Percentiles rank a stretch among this genome's conserved stretches.
Evolutionary conservation across 441 rosid genomes (phyloP).

Genomic region (Erysimum cheiri): DNA sequence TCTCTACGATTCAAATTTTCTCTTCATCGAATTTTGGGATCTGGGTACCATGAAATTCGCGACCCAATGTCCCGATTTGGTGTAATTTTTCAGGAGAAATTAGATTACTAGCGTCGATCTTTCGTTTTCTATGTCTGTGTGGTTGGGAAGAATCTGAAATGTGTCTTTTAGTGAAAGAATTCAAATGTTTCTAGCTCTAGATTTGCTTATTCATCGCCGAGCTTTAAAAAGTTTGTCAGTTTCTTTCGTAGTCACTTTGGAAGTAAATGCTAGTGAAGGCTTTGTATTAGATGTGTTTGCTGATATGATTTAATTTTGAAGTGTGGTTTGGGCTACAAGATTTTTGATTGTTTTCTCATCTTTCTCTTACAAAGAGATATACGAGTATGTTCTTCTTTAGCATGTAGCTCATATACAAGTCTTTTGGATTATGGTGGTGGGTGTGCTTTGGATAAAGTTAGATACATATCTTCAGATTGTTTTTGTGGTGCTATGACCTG

Average conservation of each 20-base stretch:
- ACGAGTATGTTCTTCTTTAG: neutral
- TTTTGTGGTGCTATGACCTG: neutral
- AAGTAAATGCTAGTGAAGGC: neutral
- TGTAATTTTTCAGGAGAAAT: neutral
- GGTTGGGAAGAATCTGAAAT: slow-evolving; percentile 29
- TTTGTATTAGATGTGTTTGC: neutral
- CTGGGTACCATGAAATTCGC: slow-evolving; percentile 26
- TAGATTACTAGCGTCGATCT: slow-evolving; percentile 11
- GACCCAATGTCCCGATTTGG: neutral
- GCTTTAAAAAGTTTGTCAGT: neutral
- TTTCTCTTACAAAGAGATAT: neutral
- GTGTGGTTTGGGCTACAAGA: neutral
- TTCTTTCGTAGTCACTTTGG: neutral
- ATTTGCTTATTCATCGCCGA: slow-evolving; percentile 26
- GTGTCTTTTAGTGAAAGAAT: neutral
- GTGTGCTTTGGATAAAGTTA: slow-evolving; percentile 2
- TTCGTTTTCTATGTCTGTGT: slow-evolving; percentile 14
- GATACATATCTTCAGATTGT: neutral
- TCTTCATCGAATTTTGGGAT: slow-evolving; percentile 22
- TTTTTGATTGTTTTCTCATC: neutral
- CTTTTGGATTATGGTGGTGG: neutral
- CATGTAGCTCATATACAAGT: slow-evolving; percentile 14
- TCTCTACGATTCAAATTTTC: neutral
- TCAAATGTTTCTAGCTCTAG: slow-evolving; percentile 12
- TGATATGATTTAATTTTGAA: slow-evolving; percentile 1